phyloP scores from a whole-genome alignment of 148 eudicot species.

The Fagopyrum esculentum region DNA sequence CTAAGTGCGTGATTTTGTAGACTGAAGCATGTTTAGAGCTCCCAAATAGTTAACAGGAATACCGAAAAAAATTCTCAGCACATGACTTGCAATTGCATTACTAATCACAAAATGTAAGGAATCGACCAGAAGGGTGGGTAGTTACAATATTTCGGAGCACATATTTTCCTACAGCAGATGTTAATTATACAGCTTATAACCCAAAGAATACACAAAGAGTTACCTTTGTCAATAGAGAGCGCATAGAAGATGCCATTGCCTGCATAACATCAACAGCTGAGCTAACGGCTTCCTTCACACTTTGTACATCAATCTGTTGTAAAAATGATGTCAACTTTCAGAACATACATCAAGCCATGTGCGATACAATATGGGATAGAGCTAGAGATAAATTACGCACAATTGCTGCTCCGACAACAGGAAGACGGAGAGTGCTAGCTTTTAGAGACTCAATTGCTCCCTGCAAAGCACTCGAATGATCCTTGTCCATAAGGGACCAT shows the following conservation, averaged over 20 bases:
- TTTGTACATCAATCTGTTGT: constrained; percentile 65
- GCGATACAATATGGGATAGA: background rate
- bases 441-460: constrained; percentile 88
- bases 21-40: background rate
- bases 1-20: background rate
- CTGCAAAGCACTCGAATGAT: constrained; percentile 60
- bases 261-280: constrained; percentile 89
- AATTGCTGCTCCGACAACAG: constrained; percentile 82
- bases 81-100: background rate
- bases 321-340: background rate
- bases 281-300: constrained; percentile 69
- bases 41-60: background rate
- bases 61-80: background rate
- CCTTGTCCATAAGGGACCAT: constrained; percentile 77
- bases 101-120: background rate
- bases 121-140: background rate
- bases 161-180: background rate
- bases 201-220: background rate
- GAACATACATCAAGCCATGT: background rate
- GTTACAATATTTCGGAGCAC: background rate
- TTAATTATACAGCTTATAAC: background rate
- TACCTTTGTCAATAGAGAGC: constrained; percentile 59
- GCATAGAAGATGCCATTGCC: constrained; percentile 57
- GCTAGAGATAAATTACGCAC: constrained; percentile 33
- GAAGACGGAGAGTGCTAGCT: constrained; percentile 99